Conservation (phyloP, 1,139 yeast genomes). For the Hyphopichia wangnamkhiaoensis region DNA sequence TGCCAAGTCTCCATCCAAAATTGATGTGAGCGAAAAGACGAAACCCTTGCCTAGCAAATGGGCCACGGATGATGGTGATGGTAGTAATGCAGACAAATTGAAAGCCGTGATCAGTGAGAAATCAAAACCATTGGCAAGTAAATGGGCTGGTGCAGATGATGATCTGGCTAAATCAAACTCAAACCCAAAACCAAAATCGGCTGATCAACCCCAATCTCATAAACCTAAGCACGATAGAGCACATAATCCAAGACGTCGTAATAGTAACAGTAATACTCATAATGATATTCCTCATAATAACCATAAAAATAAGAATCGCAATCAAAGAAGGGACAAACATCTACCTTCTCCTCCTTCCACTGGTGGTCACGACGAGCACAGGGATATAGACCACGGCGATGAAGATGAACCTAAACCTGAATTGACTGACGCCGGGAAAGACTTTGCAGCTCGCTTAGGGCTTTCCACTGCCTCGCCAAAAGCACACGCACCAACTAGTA, state of each 20-base stretch:
- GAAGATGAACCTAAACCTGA: neutral
- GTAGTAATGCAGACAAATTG: too few species aligned
- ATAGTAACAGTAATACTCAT: neutral
- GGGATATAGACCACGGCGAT: neutral
- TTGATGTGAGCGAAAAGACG: constrained; percentile 1
- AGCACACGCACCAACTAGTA: neutral
- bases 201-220: neutral
- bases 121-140: constrained; percentile 24
- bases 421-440: constrained; percentile 3
- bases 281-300: neutral
- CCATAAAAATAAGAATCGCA: neutral
- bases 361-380: constrained; percentile 2
- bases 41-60: constrained; percentile 3
- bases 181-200: neutral
- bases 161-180: neutral
- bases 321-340: neutral
- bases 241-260: neutral
- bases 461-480: neutral
- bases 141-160: constrained; percentile 27
- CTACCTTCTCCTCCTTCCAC: constrained; percentile 9
- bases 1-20: neutral
- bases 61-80: constrained; percentile 1
- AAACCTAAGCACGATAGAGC: neutral
- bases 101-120: constrained; percentile 5
- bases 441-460: constrained; percentile 5